Evolutionary conservation across 2,329 filamentous ascomycete genomes (phyloP).

Genomic region (Fusarium drepaniforme): DNA sequence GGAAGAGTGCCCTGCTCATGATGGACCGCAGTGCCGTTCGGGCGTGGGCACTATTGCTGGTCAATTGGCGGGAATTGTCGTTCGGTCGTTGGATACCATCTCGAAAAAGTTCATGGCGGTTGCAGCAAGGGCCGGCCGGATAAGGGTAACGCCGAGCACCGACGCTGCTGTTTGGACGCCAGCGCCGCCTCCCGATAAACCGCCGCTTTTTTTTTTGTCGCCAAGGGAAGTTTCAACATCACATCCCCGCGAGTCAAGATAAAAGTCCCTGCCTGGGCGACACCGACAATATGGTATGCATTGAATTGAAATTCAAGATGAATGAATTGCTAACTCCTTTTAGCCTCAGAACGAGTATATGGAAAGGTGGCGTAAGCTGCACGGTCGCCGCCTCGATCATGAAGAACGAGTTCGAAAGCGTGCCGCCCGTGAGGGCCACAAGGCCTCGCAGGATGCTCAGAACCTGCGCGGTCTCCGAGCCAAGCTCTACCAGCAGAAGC

Average conservation of each 20-base stretch:
- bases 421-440: constrained; percentile 88
- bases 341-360: constrained; percentile 86
- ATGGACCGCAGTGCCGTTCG: constrained; percentile 43
- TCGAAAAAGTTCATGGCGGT: constrained; percentile 44
- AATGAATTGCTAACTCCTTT: constrained; percentile 37
- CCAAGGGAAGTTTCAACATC: constrained; percentile 45
- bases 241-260: constrained; percentile 30
- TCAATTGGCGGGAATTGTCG: constrained; percentile 32
- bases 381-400: constrained; percentile 74
- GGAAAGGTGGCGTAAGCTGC: constrained; percentile 75
- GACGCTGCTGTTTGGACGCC: constrained; percentile 20
- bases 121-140: constrained; percentile 41
- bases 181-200: constrained; percentile 39
- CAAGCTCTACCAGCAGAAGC: constrained; percentile 93
- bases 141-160: constrained; percentile 51
- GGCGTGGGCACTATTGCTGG: constrained; percentile 42
- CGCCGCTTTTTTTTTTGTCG: constrained; percentile 47
- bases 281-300: constrained; percentile 50
- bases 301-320: not conserved
- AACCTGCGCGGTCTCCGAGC: constrained; percentile 91
- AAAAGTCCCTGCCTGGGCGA: constrained; percentile 41
- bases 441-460: constrained; percentile 89
- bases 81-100: constrained; percentile 29
- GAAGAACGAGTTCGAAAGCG: constrained; percentile 92
- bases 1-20: constrained; percentile 72